These are phyloP conservation scores for Moricandia arvensis DNA, from an alignment of 345 rosid species.

Conservation along the genomic window DNA sequence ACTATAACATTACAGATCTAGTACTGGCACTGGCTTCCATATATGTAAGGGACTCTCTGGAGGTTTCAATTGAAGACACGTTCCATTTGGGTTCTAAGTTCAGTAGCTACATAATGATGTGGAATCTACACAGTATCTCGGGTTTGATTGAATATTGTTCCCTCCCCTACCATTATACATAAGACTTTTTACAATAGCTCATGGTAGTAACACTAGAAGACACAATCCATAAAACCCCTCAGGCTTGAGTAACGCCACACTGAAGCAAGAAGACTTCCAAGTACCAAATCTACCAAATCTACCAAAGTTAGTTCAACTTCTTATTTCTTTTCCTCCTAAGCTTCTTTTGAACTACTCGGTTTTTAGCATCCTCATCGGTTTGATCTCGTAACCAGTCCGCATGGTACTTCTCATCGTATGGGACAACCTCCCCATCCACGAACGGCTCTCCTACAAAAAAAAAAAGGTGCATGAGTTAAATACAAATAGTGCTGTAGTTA, in stretches of 20 bases:
- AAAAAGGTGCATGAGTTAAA: neutral
- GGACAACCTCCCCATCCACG: constrained; percentile 37
- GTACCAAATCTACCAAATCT: neutral
- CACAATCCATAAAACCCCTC: neutral
- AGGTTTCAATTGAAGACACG: neutral
- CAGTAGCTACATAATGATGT: constrained; percentile 9
- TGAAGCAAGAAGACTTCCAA: neutral
- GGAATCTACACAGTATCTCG: constrained; percentile 3
- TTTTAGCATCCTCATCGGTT: constrained; percentile 19
- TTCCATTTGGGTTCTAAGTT: neutral
- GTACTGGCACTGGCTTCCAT: constrained; percentile 4
- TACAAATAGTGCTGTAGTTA: neutral
- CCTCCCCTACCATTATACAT: neutral
- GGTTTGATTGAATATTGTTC: neutral
- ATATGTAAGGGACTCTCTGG: neutral
- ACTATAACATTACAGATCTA: neutral
- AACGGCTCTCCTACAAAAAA: constrained; percentile 43
- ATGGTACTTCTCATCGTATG: constrained; percentile 43
- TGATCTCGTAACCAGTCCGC: constrained; percentile 40
- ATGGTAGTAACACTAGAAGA: constrained; percentile 18
- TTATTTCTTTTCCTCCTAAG: constrained; percentile 29
- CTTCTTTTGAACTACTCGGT: constrained; percentile 15
- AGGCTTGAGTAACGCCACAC: neutral
- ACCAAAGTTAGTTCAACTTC: neutral
- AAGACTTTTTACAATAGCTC: constrained; percentile 1